Conservation (phyloP, 2,329 filamentous ascomycete species). For the Trichophyton schoenleinii region DNA sequence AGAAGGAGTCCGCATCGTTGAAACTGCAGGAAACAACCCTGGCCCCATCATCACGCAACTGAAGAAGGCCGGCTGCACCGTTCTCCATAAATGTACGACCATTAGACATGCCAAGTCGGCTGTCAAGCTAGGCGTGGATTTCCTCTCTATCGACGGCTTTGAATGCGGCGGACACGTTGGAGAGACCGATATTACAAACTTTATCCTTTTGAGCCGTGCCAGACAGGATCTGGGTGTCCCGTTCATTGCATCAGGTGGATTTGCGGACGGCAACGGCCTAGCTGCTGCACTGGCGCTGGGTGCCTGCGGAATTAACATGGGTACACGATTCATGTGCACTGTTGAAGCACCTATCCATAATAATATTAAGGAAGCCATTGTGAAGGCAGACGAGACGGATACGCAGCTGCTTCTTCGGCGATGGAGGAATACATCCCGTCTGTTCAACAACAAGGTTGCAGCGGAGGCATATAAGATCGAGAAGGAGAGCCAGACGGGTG, state of each 20-base stretch:
- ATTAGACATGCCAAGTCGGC: constrained; percentile 87
- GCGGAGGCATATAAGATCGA: constrained; percentile 71
- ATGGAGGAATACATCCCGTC: constrained; percentile 82
- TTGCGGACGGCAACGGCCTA: constrained; percentile 85
- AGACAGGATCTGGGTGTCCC: constrained; percentile 71
- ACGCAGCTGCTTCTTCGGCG: constrained; percentile 76
- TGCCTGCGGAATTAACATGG: constrained; percentile 95
- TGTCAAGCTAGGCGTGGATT: constrained; percentile 89
- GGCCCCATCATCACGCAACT: constrained; percentile 82
- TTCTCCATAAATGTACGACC: constrained; percentile 96
- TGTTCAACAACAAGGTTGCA: constrained; percentile 85
- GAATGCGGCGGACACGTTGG: constrained; percentile 69
- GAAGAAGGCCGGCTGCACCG: constrained; percentile 63
- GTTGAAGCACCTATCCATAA: constrained; percentile 82
- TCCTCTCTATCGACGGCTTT: constrained; percentile 92
- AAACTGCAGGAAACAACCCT: constrained; percentile 82
- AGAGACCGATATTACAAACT: constrained; percentile 42
- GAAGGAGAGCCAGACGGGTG: constrained; percentile 64
- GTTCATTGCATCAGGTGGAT: constrained; percentile 92
- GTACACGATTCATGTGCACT: constrained; percentile 94
- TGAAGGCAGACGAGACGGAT: constrained; percentile 76
- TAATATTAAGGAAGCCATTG: constrained; percentile 90
- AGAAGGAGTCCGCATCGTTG: constrained; percentile 80
- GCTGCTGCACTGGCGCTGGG: constrained; percentile 83
- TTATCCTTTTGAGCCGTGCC: constrained; percentile 63